Percentiles rank a stretch among this genome's conserved stretches.
phyloP scores from a whole-genome alignment of 352 stramenopile species.

The Phytophthora palmivora region DNA sequence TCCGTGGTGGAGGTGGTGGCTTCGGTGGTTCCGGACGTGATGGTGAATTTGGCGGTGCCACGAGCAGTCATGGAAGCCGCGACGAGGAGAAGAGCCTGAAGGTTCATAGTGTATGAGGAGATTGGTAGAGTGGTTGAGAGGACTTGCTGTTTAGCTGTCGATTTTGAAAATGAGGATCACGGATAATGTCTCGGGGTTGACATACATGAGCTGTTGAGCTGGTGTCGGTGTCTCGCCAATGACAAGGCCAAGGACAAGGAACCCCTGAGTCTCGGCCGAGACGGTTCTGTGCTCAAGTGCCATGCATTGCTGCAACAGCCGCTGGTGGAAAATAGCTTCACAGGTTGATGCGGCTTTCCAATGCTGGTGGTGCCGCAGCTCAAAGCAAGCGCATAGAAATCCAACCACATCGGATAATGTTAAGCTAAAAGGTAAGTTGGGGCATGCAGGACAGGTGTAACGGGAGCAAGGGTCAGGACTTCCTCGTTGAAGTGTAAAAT shows the following conservation, averaged over 20 bases:
- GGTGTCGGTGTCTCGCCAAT: constrained; percentile 1
- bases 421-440: too few species aligned
- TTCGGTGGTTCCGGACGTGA: constrained; percentile 25
- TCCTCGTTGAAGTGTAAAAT: too few species aligned
- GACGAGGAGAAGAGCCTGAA: constrained; percentile 23
- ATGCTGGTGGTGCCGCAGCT: constrained; percentile 6
- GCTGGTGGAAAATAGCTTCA: constrained; percentile 29
- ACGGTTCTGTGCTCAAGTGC: constrained; percentile 14
- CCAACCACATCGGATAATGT: too few species aligned
- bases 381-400: neutral
- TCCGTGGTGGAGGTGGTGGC: constrained; percentile 28
- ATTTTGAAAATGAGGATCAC: constrained; percentile 24
- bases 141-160: constrained; percentile 19
- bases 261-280: too few species aligned
- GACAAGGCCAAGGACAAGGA: too few species aligned
- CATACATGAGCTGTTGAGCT: constrained; percentile 11
- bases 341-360: constrained; percentile 25
- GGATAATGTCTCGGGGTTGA: neutral
- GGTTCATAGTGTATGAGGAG: constrained; percentile 22
- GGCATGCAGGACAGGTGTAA: too few species aligned
- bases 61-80: constrained; percentile 14
- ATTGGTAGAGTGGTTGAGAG: too few species aligned
- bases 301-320: constrained; percentile 28
- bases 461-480: too few species aligned
- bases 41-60: constrained; percentile 28